phyloP scores from a whole-genome alignment of 2,329 filamentous ascomycete species.

The Zymoseptoria pseudotritici region DNA sequence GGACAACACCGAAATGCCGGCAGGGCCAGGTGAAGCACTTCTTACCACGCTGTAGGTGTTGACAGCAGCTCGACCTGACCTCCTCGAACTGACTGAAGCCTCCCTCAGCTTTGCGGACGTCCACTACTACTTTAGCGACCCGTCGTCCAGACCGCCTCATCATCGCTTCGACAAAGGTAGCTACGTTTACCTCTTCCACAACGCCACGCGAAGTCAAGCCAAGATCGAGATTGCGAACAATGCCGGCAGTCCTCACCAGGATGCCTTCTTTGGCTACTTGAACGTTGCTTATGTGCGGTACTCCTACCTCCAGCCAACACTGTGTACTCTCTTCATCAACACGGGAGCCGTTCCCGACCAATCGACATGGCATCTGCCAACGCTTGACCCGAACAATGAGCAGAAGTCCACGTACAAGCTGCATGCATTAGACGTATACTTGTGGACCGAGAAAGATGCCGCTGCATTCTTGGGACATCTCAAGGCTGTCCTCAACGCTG shows the following conservation, averaged over 20 bases:
- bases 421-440: constrained; percentile 69
- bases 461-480: constrained; percentile 62
- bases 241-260: constrained; percentile 66
- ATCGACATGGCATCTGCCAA: constrained; percentile 65
- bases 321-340: constrained; percentile 61
- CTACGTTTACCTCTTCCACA: constrained; percentile 74
- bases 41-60: constrained; percentile 42
- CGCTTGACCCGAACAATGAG: constrained; percentile 64
- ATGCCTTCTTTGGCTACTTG: constrained; percentile 68
- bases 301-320: constrained; percentile 65
- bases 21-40: constrained; percentile 40
- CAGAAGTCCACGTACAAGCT: constrained; percentile 73
- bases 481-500: constrained; percentile 54
- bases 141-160: constrained; percentile 60
- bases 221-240: constrained; percentile 71
- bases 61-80: not conserved
- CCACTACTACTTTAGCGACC: constrained; percentile 71
- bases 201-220: constrained; percentile 57
- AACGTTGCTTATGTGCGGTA: constrained; percentile 53
- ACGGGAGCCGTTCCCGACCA: constrained; percentile 37
- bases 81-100: not conserved
- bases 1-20: constrained; percentile 35
- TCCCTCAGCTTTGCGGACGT: constrained; percentile 62
- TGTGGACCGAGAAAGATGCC: constrained; percentile 69
- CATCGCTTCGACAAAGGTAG: constrained; percentile 74